Base-by-base conservation (phyloP, 2,329 filamentous ascomycete species). In the Ophiocordyceps camponoti-saundersi region DNA sequence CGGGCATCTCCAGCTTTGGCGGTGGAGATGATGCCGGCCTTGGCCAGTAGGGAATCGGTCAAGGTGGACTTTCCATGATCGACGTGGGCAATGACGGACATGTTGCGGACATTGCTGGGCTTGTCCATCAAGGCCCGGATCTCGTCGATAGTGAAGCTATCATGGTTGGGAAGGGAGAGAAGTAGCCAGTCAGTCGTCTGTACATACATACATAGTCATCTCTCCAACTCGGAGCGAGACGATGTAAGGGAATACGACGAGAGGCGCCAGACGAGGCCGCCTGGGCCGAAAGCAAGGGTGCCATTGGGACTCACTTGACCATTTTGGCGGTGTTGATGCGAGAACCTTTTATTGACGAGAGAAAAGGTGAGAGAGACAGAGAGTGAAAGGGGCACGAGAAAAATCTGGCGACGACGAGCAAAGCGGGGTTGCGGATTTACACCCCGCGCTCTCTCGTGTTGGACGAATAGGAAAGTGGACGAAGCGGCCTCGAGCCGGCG, bases 51-150 rank as follows among this genome's bases (percentile, higher is more conserved):
- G 62, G 92, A 96, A 75, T 98, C 92, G 81, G 90, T 95, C 63
- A 98, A 80, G 67, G 92, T 98, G 61, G 92, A 98, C 75, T 98
- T 98, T 77, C 92, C 92, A 81, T 98, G 92, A 73, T 98, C 92
- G 82, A 98, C 89, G 77, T 98, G 92, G 70, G 92, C 92, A 87
- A 96, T 96, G 70, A 98, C 92, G 75, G 88, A 95, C 90, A 95
- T 96, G 82, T 96, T 96, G 71, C 77, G 75, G 67, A 82, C 77
- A 69, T 82, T 82, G 65, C 67, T 74, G 59, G 84, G 80, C 72
- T 82, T 81, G 79, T 87, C 82, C 83, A 85, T 85, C 66, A 85
- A 62, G 61, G 52, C 59, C 69, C 82, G 81, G 69, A 88, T 85
- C 80, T 87, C 89, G 69, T 96, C 90, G 73, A 95, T 82, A 65